These are phyloP conservation scores for Pisolithus microcarpus DNA, from an alignment of 768 basidiomycete species.

Conservation along the genomic window DNA sequence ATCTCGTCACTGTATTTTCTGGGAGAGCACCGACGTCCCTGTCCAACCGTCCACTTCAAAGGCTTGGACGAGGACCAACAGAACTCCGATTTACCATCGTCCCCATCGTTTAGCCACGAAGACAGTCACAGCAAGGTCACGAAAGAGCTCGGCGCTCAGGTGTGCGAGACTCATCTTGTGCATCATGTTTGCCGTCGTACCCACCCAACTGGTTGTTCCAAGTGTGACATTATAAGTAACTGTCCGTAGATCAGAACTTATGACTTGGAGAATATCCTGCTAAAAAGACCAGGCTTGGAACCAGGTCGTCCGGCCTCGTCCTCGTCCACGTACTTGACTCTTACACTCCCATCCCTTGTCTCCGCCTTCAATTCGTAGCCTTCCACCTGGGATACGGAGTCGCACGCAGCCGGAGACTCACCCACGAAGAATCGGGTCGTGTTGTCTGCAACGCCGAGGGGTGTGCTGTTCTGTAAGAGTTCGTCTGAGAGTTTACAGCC, in stretches of 20 bases:
- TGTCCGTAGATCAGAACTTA: neutral
- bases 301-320: neutral
- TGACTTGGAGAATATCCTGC: slow-evolving; percentile 7
- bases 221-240: neutral
- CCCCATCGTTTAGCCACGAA: too few relatives aligned
- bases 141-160: neutral
- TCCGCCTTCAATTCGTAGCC: slow-evolving; percentile 35
- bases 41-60: too few relatives aligned
- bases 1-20: too few relatives aligned
- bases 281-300: slow-evolving; percentile 8
- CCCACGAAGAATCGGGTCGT: slow-evolving; percentile 37
- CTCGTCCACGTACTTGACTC: slow-evolving; percentile 33
- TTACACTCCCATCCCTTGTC: slow-evolving; percentile 31
- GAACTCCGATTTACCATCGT: too few relatives aligned
- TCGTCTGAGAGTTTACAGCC: slow-evolving; percentile 28
- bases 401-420: slow-evolving; percentile 27
- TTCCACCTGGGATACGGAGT: slow-evolving; percentile 23
- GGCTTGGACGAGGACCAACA: too few relatives aligned
- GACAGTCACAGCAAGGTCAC: neutral
- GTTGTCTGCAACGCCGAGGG: slow-evolving; percentile 26
- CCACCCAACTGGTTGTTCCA: neutral
- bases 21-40: too few relatives aligned
- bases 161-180: neutral
- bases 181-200: neutral
- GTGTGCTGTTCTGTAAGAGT: slow-evolving; percentile 24